Evolutionary conservation across 805 yeast species (phyloP), one percentile per base, ranked within the genome.

Genomic region (Priceomyces fermenticarens): DNA sequence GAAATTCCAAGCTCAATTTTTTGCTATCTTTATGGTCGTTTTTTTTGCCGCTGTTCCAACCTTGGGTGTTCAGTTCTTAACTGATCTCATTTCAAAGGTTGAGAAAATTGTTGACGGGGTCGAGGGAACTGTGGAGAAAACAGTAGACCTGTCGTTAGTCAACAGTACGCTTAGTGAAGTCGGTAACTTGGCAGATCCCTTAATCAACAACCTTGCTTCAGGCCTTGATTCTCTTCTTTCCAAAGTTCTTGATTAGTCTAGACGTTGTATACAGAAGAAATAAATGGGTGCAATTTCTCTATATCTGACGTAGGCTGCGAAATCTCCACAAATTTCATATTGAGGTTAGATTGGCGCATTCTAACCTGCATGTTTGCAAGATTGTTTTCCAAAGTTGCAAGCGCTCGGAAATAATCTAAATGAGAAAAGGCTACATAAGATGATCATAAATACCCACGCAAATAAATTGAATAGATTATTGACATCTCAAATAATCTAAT

Each of bases 401-500:
- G n/a, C n/a, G n/a, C n/a, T n/a, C n/a, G n/a, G n/a, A n/a, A n/a
- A n/a, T n/a, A n/a, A n/a, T n/a, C n/a, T n/a, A n/a, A n/a, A n/a
- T n/a, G n/a, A n/a, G n/a, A n/a, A n/a, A n/a, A n/a, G n/a, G n/a
- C n/a, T n/a, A n/a, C n/a, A n/a, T n/a, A n/a, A n/a, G n/a, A n/a
- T n/a, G n/a, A n/a, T n/a, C n/a, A n/a, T n/a, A n/a, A n/a, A n/a
- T n/a, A n/a, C n/a, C n/a, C n/a, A n/a, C n/a, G n/a, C n/a, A n/a
- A n/a, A n/a, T n/a, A n/a, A n/a, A n/a, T n/a, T n/a, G n/a, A n/a
- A n/a, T n/a, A n/a, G n/a, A n/a, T n/a, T n/a, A n/a, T n/a, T n/a
- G n/a, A n/a, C n/a, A n/a, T n/a, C n/a, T n/a, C n/a, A 20, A 20
- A 32, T 16, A 15, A 27, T 10, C 35, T 47, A 55, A 36, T 47